Percentiles rank a stretch among this genome's conserved stretches.
phyloP scores from a whole-genome alignment of 306 rosid species.

The Quercus bicolor region DNA sequence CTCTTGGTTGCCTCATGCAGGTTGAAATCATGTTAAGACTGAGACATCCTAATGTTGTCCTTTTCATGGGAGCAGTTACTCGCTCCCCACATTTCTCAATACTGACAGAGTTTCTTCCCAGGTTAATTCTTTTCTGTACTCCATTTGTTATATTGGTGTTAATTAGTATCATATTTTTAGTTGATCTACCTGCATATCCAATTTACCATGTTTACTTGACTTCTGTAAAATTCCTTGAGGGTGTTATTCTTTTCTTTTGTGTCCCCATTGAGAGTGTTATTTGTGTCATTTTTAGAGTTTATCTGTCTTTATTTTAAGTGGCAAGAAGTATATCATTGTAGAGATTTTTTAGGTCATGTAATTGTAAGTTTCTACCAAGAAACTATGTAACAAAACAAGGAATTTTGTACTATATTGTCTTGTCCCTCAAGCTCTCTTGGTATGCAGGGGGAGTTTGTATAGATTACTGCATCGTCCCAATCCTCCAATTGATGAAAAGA shows the following conservation, averaged over 20 bases:
- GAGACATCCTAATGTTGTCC: conserved; percentile 99
- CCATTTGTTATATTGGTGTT: background rate
- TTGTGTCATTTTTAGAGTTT: conserved; percentile 8
- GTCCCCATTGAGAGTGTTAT: background rate
- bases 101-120: conserved; percentile 93
- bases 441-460: conserved; percentile 88
- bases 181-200: conserved; percentile 3
- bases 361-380: conserved; percentile 1
- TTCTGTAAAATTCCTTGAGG: background rate
- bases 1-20: conserved; percentile 40
- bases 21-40: conserved; percentile 95
- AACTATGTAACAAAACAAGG: conserved; percentile 3
- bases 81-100: conserved; percentile 92
- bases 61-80: conserved; percentile 99
- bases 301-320: background rate
- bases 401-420: conserved; percentile 16
- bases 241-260: background rate
- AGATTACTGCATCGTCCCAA: conserved; percentile 92
- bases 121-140: conserved; percentile 41
- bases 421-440: conserved; percentile 32
- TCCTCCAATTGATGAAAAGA: conserved; percentile 82
- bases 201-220: conserved; percentile 10
- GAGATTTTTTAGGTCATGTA: background rate
- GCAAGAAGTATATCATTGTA: background rate
- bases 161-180: background rate